A percentile compares a stretch with the other conserved stretches of the same genome.
Conservation (phyloP, 257 asterid genomes). For the Ligustrum vulgare region DNA sequence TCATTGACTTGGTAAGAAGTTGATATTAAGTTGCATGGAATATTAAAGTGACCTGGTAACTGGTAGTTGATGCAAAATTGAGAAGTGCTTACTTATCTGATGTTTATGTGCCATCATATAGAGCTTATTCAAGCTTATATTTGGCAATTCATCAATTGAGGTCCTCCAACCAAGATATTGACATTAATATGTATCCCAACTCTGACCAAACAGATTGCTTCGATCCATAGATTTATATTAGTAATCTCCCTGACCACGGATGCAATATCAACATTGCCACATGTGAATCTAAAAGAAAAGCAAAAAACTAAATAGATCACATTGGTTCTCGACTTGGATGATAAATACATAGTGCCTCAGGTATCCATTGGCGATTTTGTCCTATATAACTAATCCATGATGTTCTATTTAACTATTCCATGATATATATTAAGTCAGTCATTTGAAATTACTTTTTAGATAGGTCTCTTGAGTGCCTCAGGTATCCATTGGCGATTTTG, state of each 20-base stretch:
- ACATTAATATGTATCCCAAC: constrained; percentile 40
- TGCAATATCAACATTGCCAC: constrained; percentile 36
- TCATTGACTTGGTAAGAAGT: no score
- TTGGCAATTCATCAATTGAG: constrained; percentile 67
- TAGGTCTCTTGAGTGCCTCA: no score
- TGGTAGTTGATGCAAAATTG: no score
- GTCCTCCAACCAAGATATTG: constrained; percentile 56
- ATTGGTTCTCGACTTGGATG: constrained; percentile 91
- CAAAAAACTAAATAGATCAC: constrained; percentile 54
- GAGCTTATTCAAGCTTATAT: constrained; percentile 73
- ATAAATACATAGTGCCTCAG: constrained; percentile 37
- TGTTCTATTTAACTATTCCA: background rate
- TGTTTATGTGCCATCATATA: no score
- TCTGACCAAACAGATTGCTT: constrained; percentile 67
- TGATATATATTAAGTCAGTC: constrained; percentile 9
- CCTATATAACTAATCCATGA: background rate
- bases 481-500: constrained; percentile 5
- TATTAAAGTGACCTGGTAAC: no score
- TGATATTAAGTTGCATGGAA: no score
- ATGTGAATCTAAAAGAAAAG: constrained; percentile 40
- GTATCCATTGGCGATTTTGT: constrained; percentile 5
- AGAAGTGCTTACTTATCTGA: no score
- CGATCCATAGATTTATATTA: constrained; percentile 85
- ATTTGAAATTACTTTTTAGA: no score
- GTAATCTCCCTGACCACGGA: constrained; percentile 69